phyloP scores from a whole-genome alignment of 2,329 filamentous ascomycete genomes.

The Xylariaceae sp. region DNA sequence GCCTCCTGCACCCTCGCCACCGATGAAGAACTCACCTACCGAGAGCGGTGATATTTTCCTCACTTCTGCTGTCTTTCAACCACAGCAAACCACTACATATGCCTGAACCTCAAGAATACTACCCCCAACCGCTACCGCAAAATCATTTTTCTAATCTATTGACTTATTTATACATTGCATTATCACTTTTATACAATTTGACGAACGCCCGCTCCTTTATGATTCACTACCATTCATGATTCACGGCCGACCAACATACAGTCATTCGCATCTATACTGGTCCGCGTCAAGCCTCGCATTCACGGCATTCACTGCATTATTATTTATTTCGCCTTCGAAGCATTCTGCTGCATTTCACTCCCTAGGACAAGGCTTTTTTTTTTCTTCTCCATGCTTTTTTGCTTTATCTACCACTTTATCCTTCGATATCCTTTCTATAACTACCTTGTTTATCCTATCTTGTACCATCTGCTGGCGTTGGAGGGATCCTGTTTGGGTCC shows the following conservation, averaged over 20 bases:
- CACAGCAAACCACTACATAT: constrained; percentile 32
- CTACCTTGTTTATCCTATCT: background rate
- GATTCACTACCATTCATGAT: constrained; percentile 34
- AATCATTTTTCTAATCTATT: constrained; percentile 18
- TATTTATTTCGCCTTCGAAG: constrained; percentile 1
- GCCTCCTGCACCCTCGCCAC: constrained; percentile 45
- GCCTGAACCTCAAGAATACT: constrained; percentile 10
- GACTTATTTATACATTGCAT: constrained; percentile 12
- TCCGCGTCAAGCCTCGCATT: constrained; percentile 26
- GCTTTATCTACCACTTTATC: background rate
- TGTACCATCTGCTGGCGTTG: constrained; percentile 19
- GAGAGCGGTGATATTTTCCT: constrained; percentile 50
- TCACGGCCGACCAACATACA: constrained; percentile 36
- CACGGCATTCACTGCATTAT: constrained; percentile 27
- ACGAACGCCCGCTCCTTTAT: constrained; percentile 20
- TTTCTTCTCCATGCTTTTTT: background rate
- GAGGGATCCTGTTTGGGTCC: background rate
- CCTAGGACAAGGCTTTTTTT: background rate
- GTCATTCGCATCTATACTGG: constrained; percentile 31
- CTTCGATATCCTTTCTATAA: background rate
- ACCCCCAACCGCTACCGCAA: constrained; percentile 5
- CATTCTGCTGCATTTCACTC: background rate
- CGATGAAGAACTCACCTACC: constrained; percentile 40
- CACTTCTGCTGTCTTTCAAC: constrained; percentile 57
- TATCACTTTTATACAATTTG: constrained; percentile 14